phyloP scores from a whole-genome alignment of 164 flowering plant species.

The Kalanchoe fedtschenkoi region DNA sequence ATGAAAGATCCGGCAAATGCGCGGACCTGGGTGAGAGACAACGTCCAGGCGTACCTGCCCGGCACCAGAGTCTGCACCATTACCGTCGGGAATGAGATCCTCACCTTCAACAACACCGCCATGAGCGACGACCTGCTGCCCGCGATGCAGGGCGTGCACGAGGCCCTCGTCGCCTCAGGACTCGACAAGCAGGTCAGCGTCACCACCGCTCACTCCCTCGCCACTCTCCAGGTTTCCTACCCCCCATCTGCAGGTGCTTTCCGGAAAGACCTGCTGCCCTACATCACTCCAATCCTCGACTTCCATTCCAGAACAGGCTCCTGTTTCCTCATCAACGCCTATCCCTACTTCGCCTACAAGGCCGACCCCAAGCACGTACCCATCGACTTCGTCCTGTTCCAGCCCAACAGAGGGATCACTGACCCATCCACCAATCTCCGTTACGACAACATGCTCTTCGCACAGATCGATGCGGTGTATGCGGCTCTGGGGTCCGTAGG shows the following conservation, averaged over 20 bases:
- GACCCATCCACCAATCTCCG: slow-evolving; percentile 34
- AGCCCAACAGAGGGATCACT: slow-evolving; percentile 31
- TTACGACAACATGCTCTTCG: slow-evolving; percentile 59
- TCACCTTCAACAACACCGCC: slow-evolving; percentile 38
- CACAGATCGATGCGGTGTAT: slow-evolving; percentile 54
- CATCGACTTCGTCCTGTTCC: slow-evolving; percentile 40
- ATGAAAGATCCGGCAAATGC: slow-evolving; percentile 39
- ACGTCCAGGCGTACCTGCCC: slow-evolving; percentile 30
- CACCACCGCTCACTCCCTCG: slow-evolving; percentile 63
- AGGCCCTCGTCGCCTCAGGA: slow-evolving; percentile 36
- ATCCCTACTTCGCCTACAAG: too few relatives aligned
- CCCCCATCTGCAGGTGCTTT: slow-evolving; percentile 68
- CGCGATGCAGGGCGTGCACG: slow-evolving; percentile 54
- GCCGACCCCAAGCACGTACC: slow-evolving; percentile 32
- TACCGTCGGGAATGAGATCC: slow-evolving; percentile 56
- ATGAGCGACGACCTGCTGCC: slow-evolving; percentile 32
- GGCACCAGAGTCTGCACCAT: slow-evolving; percentile 44
- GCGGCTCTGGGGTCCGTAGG: slow-evolving; percentile 38
- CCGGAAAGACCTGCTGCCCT: slow-evolving; percentile 30
- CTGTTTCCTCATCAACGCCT: slow-evolving; percentile 62
- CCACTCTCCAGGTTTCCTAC: slow-evolving; percentile 43
- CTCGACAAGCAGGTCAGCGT: slow-evolving; percentile 47
- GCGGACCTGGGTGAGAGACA: slow-evolving; percentile 29
- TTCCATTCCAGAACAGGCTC: slow-evolving; percentile 45
- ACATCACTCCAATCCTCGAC: slow-evolving; percentile 25